Percentiles rank a stretch among this genome's conserved stretches.
These are phyloP conservation scores for Lunularia cruciata DNA, from an alignment of 225 moss, liverwort and hornwort genomes.

Conservation along the genomic window DNA sequence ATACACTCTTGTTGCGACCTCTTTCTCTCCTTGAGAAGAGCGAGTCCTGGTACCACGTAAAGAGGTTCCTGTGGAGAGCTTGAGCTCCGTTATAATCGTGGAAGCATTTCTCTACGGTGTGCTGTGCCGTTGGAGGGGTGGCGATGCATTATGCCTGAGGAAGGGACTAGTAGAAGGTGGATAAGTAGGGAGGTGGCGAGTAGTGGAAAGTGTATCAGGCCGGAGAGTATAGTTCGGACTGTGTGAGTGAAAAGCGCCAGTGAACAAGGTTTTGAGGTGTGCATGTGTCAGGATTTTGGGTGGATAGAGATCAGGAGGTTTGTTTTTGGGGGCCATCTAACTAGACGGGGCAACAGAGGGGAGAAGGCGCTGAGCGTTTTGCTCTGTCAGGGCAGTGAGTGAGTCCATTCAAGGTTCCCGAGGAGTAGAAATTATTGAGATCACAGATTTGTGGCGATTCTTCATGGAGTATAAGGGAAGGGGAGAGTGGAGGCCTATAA, in stretches of 20 bases:
- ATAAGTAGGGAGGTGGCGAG: background rate
- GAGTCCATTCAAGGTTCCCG: background rate
- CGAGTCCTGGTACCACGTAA: constrained; percentile 8
- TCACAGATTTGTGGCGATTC: background rate
- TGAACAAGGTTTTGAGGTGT: background rate
- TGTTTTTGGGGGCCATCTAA: background rate
- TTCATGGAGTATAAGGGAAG: background rate
- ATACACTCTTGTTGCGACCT: background rate
- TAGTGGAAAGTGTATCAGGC: background rate
- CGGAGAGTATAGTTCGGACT: background rate
- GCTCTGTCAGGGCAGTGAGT: background rate
- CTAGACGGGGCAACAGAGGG: background rate
- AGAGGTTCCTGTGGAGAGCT: no score
- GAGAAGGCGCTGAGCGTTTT: background rate
- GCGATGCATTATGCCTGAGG: background rate
- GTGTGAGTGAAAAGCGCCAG: background rate
- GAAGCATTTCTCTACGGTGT: background rate
- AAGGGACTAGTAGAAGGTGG: constrained; percentile 1
- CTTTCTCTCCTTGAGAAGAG: background rate
- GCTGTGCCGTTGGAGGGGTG: background rate
- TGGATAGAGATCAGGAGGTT: background rate
- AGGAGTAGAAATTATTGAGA: background rate
- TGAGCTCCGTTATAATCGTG: no score
- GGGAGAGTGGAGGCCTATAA: background rate
- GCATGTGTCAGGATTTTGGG: background rate